Base-by-base conservation (phyloP, 352 stramenopile species). In the Pythium phragmitis region DNA sequence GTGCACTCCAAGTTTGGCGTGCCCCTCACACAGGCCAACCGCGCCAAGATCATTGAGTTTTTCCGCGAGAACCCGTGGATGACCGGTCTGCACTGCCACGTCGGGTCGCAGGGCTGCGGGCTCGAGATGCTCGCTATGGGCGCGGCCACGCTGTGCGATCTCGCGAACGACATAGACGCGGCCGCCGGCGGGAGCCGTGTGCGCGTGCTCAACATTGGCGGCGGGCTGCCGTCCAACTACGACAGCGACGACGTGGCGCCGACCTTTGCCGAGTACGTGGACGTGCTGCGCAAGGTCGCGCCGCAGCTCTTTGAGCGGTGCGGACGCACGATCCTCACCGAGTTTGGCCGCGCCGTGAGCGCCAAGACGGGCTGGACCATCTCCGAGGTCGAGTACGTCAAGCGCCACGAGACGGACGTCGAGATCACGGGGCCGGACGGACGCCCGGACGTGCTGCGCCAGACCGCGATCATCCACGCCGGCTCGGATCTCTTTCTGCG, bases 1-100 rank as follows among this genome's bases (percentile, higher is more conserved):
- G 73, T 83, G 7, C 91, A 89, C 51, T 97, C 88, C 69, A 98
- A 98, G 74, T 98, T 98, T 51, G 93, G 92, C 17, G 76, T 97
- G 19, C 87, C 89, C 11, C 73, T 95, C 39, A 91, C 79, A 2
- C 19, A 60, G 14, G 59, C 70, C 13, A 95, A 89, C 43, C 74
- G 76, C 42, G 42, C 64, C 21, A 75, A 65, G 43, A 90, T 94
- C 59, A 69, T 92, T 51, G 74, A 68, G 1, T 89, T 92, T 61
- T 94, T 89, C 71, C 71, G 74, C n/a, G 77, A 80, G 43, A 94
- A 92, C 59, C 75, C 81, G 26, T 98, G 87, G 85, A 90, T 98
- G 70, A 88, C 75, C 21, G 87, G 87, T 1, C 60, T 98, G 17
- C 88, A 97, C 63, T 90, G 88, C 53, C 91, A 97, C 58, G 85